Conservation (phyloP, 169 alveolate genomes). For the Plasmodium chabaudi region DNA sequence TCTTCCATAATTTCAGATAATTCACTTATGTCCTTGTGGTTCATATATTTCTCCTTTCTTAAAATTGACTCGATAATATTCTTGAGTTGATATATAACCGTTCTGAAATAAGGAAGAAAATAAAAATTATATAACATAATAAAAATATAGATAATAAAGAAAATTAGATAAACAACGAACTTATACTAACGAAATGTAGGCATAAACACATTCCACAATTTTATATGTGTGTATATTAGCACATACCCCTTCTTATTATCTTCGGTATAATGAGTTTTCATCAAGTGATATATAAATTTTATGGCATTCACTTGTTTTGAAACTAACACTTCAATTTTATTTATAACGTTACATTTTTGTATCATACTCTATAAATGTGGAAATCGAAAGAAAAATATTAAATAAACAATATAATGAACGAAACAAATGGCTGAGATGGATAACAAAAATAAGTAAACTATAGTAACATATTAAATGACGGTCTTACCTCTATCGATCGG, state of each 20-base stretch:
- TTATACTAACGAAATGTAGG: background rate
- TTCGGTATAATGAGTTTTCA: constrained; percentile 30
- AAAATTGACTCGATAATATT: constrained; percentile 46
- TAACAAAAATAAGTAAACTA: constrained; percentile 9
- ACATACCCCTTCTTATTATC: background rate
- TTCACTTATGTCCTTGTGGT: constrained; percentile 32
- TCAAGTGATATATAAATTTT: constrained; percentile 40
- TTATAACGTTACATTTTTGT: constrained; percentile 42
- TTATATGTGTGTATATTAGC: no score
- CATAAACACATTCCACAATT: no score
- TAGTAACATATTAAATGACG: background rate
- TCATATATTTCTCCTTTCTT: constrained; percentile 25
- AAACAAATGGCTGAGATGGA: background rate
- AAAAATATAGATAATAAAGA: background rate
- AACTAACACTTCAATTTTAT: constrained; percentile 18
- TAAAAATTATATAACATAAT: background rate
- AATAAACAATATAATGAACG: background rate
- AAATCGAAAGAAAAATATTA: background rate
- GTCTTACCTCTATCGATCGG: constrained; percentile 58
- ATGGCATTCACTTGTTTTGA: constrained; percentile 43
- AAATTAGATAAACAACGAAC: background rate
- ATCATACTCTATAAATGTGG: constrained; percentile 39
- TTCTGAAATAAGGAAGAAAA: constrained; percentile 22
- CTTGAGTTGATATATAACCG: constrained; percentile 40
- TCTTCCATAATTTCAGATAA: constrained; percentile 45